A percentile compares a stretch with the other conserved stretches of the same genome.
These are phyloP conservation scores for Trametes villosa DNA, from an alignment of 768 basidiomycete genomes.

Conservation along the genomic window DNA sequence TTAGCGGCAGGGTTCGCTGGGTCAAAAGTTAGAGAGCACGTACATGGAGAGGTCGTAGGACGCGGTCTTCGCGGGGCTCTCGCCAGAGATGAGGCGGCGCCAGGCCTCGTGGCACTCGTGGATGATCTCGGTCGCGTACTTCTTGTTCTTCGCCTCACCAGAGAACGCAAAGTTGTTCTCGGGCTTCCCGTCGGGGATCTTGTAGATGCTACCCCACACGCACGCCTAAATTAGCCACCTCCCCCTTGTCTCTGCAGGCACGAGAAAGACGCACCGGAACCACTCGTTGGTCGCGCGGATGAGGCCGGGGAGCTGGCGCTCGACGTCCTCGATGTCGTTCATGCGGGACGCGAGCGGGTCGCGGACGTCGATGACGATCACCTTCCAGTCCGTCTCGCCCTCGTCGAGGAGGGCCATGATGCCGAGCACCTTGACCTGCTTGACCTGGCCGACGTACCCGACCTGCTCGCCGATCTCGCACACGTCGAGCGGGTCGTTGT, in stretches of 20 bases:
- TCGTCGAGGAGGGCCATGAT: constrained; percentile 99
- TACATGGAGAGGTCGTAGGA: constrained; percentile 86
- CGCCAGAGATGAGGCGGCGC: constrained; percentile 89
- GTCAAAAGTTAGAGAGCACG: constrained; percentile 34
- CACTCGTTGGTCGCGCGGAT: constrained; percentile 98
- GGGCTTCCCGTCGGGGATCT: constrained; percentile 93
- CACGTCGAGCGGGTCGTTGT: constrained; percentile 99
- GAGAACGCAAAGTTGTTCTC: constrained; percentile 99
- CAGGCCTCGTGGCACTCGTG: constrained; percentile 99
- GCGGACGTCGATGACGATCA: constrained; percentile 94
- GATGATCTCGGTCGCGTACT: constrained; percentile 98
- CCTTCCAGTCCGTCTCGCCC: constrained; percentile 99
- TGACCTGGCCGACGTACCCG: constrained; percentile 95
- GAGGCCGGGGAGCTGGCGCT: constrained; percentile 95
- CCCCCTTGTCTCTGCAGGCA: not conserved
- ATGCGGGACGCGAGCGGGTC: constrained; percentile 96
- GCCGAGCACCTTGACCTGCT: constrained; percentile 99
- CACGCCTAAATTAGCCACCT: constrained; percentile 6
- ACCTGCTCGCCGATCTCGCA: constrained; percentile 99
- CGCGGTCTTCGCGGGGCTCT: constrained; percentile 72
- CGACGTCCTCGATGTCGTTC: constrained; percentile 99
- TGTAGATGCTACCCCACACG: constrained; percentile 73
- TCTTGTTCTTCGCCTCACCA: constrained; percentile 99
- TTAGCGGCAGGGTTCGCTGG: not conserved
- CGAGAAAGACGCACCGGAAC: constrained; percentile 72